These are phyloP conservation scores for Lachnellula occidentalis DNA, from an alignment of 2,329 filamentous ascomycete species.

Conservation along the genomic window DNA sequence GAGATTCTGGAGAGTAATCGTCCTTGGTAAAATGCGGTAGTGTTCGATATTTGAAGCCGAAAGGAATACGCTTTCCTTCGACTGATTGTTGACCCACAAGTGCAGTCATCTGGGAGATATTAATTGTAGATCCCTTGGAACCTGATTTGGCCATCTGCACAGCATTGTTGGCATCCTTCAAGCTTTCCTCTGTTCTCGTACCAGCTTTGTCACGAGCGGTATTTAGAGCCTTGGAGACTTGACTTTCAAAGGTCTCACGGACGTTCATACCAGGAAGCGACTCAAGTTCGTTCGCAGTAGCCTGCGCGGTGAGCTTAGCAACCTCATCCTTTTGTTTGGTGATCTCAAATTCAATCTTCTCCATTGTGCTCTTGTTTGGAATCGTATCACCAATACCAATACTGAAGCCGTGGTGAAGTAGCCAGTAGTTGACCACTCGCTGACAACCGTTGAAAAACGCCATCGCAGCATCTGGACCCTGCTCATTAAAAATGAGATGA, in stretches of 20 bases:
- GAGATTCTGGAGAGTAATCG: constrained; percentile 82
- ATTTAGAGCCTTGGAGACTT: constrained; percentile 90
- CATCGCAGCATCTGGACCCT: constrained; percentile 79
- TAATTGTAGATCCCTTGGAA: constrained; percentile 95
- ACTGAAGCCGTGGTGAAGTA: constrained; percentile 89
- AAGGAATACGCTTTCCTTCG: constrained; percentile 81
- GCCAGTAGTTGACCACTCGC: constrained; percentile 82
- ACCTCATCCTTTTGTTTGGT: constrained; percentile 76
- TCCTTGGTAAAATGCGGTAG: constrained; percentile 95
- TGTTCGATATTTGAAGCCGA: constrained; percentile 94
- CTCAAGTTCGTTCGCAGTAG: constrained; percentile 83
- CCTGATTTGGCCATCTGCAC: constrained; percentile 96
- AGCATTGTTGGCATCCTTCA: constrained; percentile 87
- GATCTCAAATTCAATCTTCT: constrained; percentile 69
- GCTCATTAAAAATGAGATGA: constrained; percentile 94
- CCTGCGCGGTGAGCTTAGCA: constrained; percentile 65
- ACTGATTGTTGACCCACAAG: constrained; percentile 98
- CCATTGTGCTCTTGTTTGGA: constrained; percentile 59
- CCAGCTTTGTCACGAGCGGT: constrained; percentile 94
- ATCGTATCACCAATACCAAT: constrained; percentile 95
- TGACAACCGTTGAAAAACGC: constrained; percentile 95
- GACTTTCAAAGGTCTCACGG: constrained; percentile 95
- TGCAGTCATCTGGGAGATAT: constrained; percentile 98
- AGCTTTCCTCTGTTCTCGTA: constrained; percentile 83
- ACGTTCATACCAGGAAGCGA: constrained; percentile 97